Conservation (phyloP, 2,329 filamentous ascomycete species). For the Chrysoporthe austroafricana region DNA sequence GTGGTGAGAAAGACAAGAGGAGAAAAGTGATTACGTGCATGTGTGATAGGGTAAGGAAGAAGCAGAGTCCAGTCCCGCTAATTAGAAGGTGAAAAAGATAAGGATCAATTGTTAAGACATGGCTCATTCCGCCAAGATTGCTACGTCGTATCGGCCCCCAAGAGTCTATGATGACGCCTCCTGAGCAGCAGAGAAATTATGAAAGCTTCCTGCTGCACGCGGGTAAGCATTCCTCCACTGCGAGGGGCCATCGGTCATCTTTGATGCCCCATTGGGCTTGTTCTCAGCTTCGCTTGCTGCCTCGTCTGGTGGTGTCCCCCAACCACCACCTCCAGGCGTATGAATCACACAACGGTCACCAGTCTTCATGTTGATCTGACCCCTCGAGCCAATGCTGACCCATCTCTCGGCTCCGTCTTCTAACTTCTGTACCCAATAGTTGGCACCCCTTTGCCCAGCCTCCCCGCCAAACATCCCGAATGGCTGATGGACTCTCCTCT, state of each 20-base stretch:
- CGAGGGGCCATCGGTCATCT: not conserved
- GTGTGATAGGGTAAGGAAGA: not conserved
- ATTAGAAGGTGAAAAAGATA: not conserved
- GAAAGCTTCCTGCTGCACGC: slow-evolving; percentile 20
- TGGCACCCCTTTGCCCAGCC: slow-evolving; percentile 25
- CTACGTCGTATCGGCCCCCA: not conserved
- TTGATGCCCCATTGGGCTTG: not conserved
- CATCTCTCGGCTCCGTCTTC: slow-evolving; percentile 25
- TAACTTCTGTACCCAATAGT: slow-evolving; percentile 21
- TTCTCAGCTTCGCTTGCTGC: not conserved
- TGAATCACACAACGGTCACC: slow-evolving; percentile 29
- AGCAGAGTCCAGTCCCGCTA: not conserved
- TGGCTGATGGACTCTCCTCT: slow-evolving; percentile 23
- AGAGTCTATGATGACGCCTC: slow-evolving; percentile 34
- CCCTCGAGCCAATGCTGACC: slow-evolving; percentile 28
- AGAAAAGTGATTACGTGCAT: not conserved
- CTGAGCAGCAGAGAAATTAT: slow-evolving; percentile 18
- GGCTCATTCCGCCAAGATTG: not conserved
- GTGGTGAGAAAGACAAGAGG: not conserved
- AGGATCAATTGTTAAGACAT: not conserved
- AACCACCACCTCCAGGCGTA: slow-evolving; percentile 24
- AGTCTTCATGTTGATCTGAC: slow-evolving; percentile 27
- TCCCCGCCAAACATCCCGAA: slow-evolving; percentile 24
- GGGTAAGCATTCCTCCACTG: slow-evolving; percentile 9
- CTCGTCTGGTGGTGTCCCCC: not conserved